Base-by-base conservation (phyloP, 1,284 basidiomycete genomes). In the Stereum hirsutum region DNA sequence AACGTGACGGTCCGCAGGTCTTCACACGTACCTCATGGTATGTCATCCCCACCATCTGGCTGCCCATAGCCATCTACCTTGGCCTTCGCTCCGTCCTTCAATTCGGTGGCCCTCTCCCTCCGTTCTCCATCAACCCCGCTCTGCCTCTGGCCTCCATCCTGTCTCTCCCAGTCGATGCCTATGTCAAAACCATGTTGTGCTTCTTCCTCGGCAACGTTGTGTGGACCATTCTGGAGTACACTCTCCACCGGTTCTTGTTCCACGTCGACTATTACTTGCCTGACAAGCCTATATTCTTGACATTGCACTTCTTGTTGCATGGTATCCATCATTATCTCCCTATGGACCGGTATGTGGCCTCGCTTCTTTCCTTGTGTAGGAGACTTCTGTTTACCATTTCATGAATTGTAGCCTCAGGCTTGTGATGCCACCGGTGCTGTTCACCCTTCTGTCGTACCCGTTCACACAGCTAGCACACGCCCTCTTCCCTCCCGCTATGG, bases 251-350 rank as follows among this genome's bases (percentile, higher is more conserved):
- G 25, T 98, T 97, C 78, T 68, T 99, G 42, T 99, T 99, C 80
- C 96, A 99, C 66, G 69, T 99, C 53, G 96, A 99, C 62, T 69
- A 81, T n/a, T 60, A 75, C 54, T 74, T 99, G 12, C 96, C 95
- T 5, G 95, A 98, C 62, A 72, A 69, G 45, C 84, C 86, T 17
- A 65, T 71, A 47, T 89, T 86, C 60, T 70, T 99, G 55, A 81
- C 81, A 39, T 61, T 98, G 27, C 95, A 99, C 63, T 99, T 99
- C 66, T 62, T 93, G 55, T 71, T 94, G 56, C 95, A 99, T 60
- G 95, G 96, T 19, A 82, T 99, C 37, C 95, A 99, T 61, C 95
- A 99, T 66, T 99, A 95, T 59, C 70, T 99, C 45, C 95, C 93
- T 14, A 96, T 96, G 93, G 94, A 96, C 60, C 70, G 79, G 87